Evolutionary conservation across 305 asterid species (phyloP), one percentile per base, ranked within the genome.

Genomic region (Plantago lanceolata): DNA sequence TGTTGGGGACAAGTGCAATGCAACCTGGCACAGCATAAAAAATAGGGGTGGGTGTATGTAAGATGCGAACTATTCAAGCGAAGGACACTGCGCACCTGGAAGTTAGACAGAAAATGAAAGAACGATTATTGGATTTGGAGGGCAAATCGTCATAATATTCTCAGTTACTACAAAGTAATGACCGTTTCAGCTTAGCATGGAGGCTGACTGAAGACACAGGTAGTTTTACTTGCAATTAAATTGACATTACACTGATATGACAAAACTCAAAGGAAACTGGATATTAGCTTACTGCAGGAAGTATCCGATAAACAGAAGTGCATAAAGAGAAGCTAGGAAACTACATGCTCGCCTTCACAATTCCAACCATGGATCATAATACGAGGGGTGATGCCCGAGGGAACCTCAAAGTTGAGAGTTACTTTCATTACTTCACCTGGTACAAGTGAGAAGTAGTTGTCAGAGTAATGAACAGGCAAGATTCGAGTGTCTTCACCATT

Each of bases 391-490:
- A 74, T 59, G 48, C 86, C 94, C 1, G 81, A 37, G 6, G 93
- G 88, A 53, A 75, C 95, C 69, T 92, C 89, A 62, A 92, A 92
- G 59, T 87, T 80, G 18, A 92, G 69, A 55, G 68, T 79, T n/a
- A 87, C 72, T 3, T 79, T 49, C 89, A 61, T 85, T 52, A 73
- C 85, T 77, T 92, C 98, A 8, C 96, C 97, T 0, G 97, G 98
- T 21, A 80, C 95, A 45, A 92, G 74, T n/a, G 97, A 92, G 77
- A 92, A 87, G 66, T 89, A 92, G 85, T 92, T 92, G 74, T 89
- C 85, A 2, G 96, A 92, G 78, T 92, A 92, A 76, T 89, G 97
- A 71, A 89, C 91, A 16, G 97, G 98, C 76, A 92, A 79, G 53
- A 89, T 82, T 54, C 98, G 75, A 26, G 93, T 83, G 69, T 86